Conservation (phyloP, 108 stramenopile genomes). For the Cafeteria roenbergensis region DNA sequence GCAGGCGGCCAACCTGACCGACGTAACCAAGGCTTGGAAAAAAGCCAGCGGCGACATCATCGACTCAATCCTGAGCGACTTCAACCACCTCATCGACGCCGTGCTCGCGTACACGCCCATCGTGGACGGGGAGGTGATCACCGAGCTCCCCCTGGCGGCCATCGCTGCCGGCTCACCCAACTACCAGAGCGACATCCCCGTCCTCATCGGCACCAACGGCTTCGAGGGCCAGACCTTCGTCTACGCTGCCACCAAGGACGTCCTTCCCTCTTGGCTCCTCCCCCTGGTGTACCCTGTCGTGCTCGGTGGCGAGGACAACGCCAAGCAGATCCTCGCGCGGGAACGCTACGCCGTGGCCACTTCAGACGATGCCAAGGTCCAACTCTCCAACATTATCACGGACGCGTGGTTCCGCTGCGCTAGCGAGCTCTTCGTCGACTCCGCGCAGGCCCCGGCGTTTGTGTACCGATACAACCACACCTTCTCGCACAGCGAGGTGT, state of each 20-base stretch:
- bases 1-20: conserved; percentile 21
- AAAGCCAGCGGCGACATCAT: conserved; percentile 25
- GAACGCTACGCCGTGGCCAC: not conserved
- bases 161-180: not conserved
- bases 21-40: conserved; percentile 26
- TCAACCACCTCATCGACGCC: conserved; percentile 6
- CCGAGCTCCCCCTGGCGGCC: not conserved
- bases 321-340: not conserved
- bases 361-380: not conserved
- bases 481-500: not conserved
- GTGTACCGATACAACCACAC: not conserved
- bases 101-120: not conserved
- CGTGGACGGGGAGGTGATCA: not conserved
- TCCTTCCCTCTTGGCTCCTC: not conserved
- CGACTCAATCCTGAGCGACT: conserved; percentile 33
- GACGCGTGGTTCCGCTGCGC: not conserved
- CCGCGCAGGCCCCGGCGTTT: not conserved
- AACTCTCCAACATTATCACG: not conserved
- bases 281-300: not conserved
- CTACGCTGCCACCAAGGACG: conserved; percentile 8
- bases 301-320: not conserved
- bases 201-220: conserved; percentile 26
- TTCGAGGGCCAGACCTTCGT: conserved; percentile 34
- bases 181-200: conserved; percentile 10
- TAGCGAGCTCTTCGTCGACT: not conserved